Evolutionary conservation across 2,329 filamentous ascomycete genomes (phyloP).

Genomic region (Ilyonectria sp.): DNA sequence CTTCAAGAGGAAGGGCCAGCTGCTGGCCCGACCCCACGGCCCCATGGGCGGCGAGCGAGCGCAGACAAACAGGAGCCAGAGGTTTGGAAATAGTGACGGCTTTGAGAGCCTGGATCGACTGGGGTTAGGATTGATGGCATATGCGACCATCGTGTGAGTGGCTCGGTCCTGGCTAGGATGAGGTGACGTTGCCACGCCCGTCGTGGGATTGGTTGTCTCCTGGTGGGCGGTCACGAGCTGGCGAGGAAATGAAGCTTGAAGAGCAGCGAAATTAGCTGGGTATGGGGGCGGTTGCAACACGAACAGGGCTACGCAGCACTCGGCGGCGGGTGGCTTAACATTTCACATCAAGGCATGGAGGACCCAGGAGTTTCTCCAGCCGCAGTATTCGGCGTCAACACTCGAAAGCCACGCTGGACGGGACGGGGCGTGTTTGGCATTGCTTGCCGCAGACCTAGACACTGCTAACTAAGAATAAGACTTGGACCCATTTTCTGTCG

Average conservation of each 20-base stretch:
- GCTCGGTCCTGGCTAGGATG: conserved; percentile 34
- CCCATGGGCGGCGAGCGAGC: conserved; percentile 6
- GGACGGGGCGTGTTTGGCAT: conserved; percentile 45
- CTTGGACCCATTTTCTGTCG: conserved; percentile 29
- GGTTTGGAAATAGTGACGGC: conserved; percentile 26
- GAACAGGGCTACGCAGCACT: conserved; percentile 30
- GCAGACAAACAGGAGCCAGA: conserved; percentile 31
- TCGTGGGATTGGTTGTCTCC: conserved; percentile 29
- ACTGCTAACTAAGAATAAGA: conserved; percentile 29
- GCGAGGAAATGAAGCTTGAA: conserved; percentile 46
- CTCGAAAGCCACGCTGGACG: conserved; percentile 23
- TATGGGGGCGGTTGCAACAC: conserved; percentile 17
- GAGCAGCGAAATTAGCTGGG: conserved; percentile 47
- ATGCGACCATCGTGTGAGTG: conserved; percentile 33
- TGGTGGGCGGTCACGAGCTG: conserved; percentile 34
- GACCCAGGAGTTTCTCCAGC: conserved; percentile 33
- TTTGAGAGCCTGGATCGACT: conserved; percentile 21
- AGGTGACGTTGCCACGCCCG: conserved; percentile 39
- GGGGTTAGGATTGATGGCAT: conserved; percentile 22
- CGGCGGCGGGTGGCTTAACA: conserved; percentile 37
- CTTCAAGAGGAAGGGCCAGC: conserved; percentile 8
- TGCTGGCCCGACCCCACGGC: conserved; percentile 8
- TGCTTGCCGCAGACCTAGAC: conserved; percentile 33
- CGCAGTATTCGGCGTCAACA: conserved; percentile 28
- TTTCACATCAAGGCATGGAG: conserved; percentile 38